Base-by-base conservation (phyloP, 2,329 filamentous ascomycete genomes). In the Ustilaginoidea virens region DNA sequence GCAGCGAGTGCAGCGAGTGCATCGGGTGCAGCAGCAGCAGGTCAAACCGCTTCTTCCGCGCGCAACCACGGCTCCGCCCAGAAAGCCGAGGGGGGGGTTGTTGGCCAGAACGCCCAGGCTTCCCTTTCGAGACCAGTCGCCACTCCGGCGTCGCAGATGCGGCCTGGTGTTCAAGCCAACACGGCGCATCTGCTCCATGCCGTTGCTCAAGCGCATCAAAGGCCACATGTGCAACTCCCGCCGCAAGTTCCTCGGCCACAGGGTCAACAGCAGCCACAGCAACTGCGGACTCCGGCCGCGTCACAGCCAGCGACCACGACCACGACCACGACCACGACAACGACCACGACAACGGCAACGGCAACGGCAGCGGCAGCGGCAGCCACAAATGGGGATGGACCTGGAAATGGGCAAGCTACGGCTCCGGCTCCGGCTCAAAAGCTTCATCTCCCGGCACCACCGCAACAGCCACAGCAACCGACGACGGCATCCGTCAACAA, bases 181-280 rank as follows among this genome's bases (percentile, higher is more conserved):
- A 41, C 47, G 21, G 50, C 52, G 14, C 48, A 51, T 25, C 34
- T 41, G 16, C 34, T 46, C 17, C 47, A 51, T 21, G 40, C 47
- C 9, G 39, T 44, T 15, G 27, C 33, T 11, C 33, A 34, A 25
- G 33, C 29, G 17, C 41, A 42, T 24, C 41, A 44, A 29, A 27
- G 42, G 27, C 37, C 44, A 27, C 39, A 44, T 25, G 35, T 45
- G 25, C 46, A 53, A 28, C 32, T 47, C 28, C 40, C 47, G 26
- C 45, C 43, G 15, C 45, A 32, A n/a, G 27, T 32, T 14, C 33
- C 33, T 21, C 26, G 33, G 14, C 30, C 29, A 15, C 33, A 32
- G 14, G 29, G 33, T 15, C 33, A 52, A 32, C 38, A 40, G 18
- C 45, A 52, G 30, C 37, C 37, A 19, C 29, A 27, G 4, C 22